Evolutionary conservation across 148 eudicot genomes (phyloP).

Genomic region (Rhododendron henanense): DNA sequence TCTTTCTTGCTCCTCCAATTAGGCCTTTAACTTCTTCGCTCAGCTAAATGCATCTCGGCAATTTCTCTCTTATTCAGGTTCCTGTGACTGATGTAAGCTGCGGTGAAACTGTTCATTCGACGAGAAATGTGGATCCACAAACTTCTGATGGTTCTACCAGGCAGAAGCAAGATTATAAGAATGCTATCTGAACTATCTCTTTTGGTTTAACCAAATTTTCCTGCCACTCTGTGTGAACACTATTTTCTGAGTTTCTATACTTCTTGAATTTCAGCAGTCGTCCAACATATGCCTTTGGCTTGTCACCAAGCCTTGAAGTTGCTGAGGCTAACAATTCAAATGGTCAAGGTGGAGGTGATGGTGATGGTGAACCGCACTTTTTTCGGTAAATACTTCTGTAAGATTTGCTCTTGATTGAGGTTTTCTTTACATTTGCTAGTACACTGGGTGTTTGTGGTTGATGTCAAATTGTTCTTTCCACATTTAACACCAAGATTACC

Average conservation of each 20-base stretch:
- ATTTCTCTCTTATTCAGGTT: slow-evolving; percentile 33
- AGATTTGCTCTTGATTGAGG: slow-evolving; percentile 36
- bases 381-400: slow-evolving; percentile 41
- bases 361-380: slow-evolving; percentile 23
- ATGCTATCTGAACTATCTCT: slow-evolving; percentile 1
- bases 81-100: slow-evolving; percentile 39
- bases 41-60: neutral
- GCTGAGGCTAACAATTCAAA: slow-evolving; percentile 29
- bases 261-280: slow-evolving; percentile 36
- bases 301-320: slow-evolving; percentile 40
- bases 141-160: slow-evolving; percentile 28
- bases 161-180: slow-evolving; percentile 28
- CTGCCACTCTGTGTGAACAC: neutral
- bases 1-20: slow-evolving; percentile 8
- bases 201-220: neutral
- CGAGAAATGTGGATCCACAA: slow-evolving; percentile 31
- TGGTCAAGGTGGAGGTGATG: slow-evolving; percentile 47
- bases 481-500: neutral
- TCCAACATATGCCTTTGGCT: slow-evolving; percentile 60
- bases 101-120: slow-evolving; percentile 48
- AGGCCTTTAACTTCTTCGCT: slow-evolving; percentile 2
- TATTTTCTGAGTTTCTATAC: slow-evolving; percentile 6
- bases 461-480: neutral
- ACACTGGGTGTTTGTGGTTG: neutral
- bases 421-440: slow-evolving; percentile 1